phyloP scores from a whole-genome alignment of 2,329 filamentous ascomycete genomes.

The Xylaria sp. region DNA sequence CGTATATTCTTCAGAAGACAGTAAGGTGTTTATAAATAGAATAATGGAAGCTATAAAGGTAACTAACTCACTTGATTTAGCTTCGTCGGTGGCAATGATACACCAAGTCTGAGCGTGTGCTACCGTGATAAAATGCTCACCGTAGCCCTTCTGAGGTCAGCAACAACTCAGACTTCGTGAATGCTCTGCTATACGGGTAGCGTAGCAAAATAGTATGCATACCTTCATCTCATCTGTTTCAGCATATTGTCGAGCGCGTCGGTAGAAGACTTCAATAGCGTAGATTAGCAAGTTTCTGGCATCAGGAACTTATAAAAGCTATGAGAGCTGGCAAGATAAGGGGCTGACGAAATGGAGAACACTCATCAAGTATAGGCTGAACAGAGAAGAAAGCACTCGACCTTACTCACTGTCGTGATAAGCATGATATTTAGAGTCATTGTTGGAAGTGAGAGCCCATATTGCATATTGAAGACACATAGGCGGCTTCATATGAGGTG shows the following conservation, averaged over 20 bases:
- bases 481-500: conserved; percentile 80
- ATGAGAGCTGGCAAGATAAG: not conserved
- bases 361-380: not conserved
- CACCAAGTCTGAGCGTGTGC: conserved; percentile 80
- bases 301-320: not conserved
- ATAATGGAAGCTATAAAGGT: not conserved
- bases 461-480: conserved; percentile 89
- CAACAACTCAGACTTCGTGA: conserved; percentile 2
- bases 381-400: not conserved
- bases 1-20: not conserved
- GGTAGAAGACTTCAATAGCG: conserved; percentile 61
- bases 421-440: conserved; percentile 75
- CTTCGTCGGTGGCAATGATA: conserved; percentile 80
- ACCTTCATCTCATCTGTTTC: conserved; percentile 86
- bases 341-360: not conserved
- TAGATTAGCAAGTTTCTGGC: not conserved
- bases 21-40: not conserved
- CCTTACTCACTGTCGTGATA: conserved; percentile 65
- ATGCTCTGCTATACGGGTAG: not conserved
- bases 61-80: conserved; percentile 65
- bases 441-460: conserved; percentile 81
- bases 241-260: conserved; percentile 73
- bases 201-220: conserved; percentile 31
- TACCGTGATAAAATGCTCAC: conserved; percentile 83
- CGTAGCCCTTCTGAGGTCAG: conserved; percentile 64